phyloP scores from a whole-genome alignment of 164 flowering plant genomes.

The grape (Vitis vinifera) region DNA sequence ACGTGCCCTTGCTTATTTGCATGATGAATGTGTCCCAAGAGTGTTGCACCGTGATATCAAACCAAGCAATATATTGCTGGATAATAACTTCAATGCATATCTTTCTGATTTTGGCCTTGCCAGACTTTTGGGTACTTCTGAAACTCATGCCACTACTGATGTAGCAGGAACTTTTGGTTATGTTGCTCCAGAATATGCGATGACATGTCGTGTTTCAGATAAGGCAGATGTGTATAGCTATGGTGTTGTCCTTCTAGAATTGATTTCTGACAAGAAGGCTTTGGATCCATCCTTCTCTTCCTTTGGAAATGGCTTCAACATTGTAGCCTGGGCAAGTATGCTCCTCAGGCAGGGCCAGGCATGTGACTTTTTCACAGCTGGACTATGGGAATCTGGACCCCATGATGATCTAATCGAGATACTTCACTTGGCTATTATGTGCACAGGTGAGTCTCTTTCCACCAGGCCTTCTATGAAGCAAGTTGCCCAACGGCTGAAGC shows the following conservation, averaged over 20 bases:
- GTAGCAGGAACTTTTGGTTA: slow-evolving; percentile 26
- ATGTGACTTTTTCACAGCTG: not conserved
- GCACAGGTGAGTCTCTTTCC: slow-evolving; percentile 8
- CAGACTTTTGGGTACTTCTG: slow-evolving; percentile 20
- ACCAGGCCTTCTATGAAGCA: slow-evolving; percentile 12
- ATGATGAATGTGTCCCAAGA: slow-evolving; percentile 14
- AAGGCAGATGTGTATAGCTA: slow-evolving; percentile 22
- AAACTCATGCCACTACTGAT: slow-evolving; percentile 25
- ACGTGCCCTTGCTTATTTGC: slow-evolving; percentile 18
- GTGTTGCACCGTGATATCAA: slow-evolving; percentile 21
- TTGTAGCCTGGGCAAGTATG: slow-evolving; percentile 7
- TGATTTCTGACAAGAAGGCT: slow-evolving; percentile 19
- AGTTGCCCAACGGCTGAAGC: slow-evolving; percentile 8
- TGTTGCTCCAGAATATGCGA: slow-evolving; percentile 23
- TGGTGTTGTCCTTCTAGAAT: slow-evolving; percentile 19
- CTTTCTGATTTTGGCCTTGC: slow-evolving; percentile 23
- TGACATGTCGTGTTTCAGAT: slow-evolving; percentile 22
- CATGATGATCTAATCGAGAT: slow-evolving; percentile 9
- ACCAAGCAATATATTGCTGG: slow-evolving; percentile 24
- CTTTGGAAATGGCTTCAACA: slow-evolving; percentile 6
- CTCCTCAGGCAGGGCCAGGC: not conserved
- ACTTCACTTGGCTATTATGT: slow-evolving; percentile 4
- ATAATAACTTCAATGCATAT: slow-evolving; percentile 16
- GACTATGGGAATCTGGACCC: slow-evolving; percentile 6
- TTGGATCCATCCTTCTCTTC: slow-evolving; percentile 3